phyloP scores from a whole-genome alignment of 2,329 filamentous ascomycete genomes.

The Septoria petroselini region DNA sequence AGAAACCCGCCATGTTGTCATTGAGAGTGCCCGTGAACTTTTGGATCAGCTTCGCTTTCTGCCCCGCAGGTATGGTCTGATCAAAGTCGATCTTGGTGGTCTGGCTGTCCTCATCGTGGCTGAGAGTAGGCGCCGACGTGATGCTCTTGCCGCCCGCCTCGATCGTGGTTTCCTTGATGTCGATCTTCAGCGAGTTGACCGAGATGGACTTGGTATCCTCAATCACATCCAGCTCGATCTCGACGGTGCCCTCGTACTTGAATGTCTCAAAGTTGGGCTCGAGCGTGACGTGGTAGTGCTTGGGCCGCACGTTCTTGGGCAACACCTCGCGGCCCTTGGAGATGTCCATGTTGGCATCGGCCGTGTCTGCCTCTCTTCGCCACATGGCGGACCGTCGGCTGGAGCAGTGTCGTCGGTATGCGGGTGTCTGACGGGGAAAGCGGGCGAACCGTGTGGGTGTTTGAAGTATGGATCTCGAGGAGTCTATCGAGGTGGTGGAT shows the following conservation, averaged over 20 bases:
- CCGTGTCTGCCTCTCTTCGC: slow-evolving; percentile 56
- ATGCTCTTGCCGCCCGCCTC: slow-evolving; percentile 56
- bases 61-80: slow-evolving; percentile 67
- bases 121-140: slow-evolving; percentile 63
- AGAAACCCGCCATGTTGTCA: slow-evolving; percentile 97
- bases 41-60: slow-evolving; percentile 73
- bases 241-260: slow-evolving; percentile 78
- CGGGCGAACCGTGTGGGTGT: slow-evolving; percentile 4
- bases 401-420: slow-evolving; percentile 61
- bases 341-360: slow-evolving; percentile 58
- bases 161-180: slow-evolving; percentile 72
- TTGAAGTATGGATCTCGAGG: background rate
- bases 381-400: slow-evolving; percentile 70
- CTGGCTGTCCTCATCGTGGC: slow-evolving; percentile 75
- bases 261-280: slow-evolving; percentile 88
- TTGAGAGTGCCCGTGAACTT: slow-evolving; percentile 78
- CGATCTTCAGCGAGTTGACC: slow-evolving; percentile 81
- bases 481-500: too few species aligned
- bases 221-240: slow-evolving; percentile 82
- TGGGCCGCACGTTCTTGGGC: slow-evolving; percentile 86
- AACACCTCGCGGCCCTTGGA: slow-evolving; percentile 74
- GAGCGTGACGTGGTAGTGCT: slow-evolving; percentile 85
- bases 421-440: slow-evolving; percentile 6
- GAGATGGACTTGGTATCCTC: slow-evolving; percentile 83
- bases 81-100: slow-evolving; percentile 77